These are phyloP conservation scores for Suillus plorans DNA, from an alignment of 768 basidiomycete genomes.

Conservation along the genomic window DNA sequence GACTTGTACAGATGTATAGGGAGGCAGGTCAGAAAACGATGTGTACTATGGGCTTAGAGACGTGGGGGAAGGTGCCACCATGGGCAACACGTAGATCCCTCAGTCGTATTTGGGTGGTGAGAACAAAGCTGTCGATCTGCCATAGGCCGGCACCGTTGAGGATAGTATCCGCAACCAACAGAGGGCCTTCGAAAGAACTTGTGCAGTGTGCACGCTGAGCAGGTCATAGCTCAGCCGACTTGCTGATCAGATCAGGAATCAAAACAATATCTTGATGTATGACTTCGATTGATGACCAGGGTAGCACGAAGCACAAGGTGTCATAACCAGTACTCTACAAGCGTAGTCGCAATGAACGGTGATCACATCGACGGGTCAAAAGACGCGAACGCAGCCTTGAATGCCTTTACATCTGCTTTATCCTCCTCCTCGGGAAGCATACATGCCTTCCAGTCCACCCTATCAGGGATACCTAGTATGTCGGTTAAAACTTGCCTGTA, in stretches of 20 bases:
- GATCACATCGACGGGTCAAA: constrained; percentile 56
- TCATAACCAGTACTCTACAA: neutral
- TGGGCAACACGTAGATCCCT: constrained; percentile 47
- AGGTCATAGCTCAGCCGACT: constrained; percentile 43
- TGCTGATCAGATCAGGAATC: neutral
- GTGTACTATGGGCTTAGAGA: neutral
- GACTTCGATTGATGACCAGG: neutral
- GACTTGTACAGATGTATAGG: neutral
- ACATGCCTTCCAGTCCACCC: constrained; percentile 93
- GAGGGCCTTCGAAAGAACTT: constrained; percentile 30
- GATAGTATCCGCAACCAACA: constrained; percentile 43
- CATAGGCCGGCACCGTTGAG: constrained; percentile 47
- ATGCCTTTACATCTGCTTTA: constrained; percentile 74
- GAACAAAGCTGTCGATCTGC: constrained; percentile 33
- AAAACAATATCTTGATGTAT: neutral
- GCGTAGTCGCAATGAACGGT: neutral
- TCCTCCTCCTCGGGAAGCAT: constrained; percentile 83
- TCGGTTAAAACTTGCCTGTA: constrained; percentile 77
- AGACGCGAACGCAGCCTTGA: constrained; percentile 79
- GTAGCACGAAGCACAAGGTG: neutral
- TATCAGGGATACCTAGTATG: constrained; percentile 71
- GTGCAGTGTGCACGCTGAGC: constrained; percentile 44
- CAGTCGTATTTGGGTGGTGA: neutral
- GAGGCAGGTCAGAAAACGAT: neutral
- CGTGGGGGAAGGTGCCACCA: constrained; percentile 46